phyloP scores from a whole-genome alignment of 176 grass and related monocot species.

The Musa acuminata region DNA sequence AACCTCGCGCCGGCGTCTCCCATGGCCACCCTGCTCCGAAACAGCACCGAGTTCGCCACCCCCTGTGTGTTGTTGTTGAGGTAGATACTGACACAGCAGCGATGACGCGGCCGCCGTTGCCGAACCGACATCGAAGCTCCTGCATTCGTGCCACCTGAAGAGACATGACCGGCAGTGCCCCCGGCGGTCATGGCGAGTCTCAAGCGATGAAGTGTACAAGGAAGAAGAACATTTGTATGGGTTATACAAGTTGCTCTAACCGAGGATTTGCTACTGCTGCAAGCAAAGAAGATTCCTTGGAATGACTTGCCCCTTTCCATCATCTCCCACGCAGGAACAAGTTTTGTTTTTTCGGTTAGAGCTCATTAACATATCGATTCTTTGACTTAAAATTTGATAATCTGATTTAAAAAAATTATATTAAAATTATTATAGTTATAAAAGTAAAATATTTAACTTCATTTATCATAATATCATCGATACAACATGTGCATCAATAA shows the following conservation, averaged over 20 bases:
- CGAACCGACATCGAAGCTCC: conserved; percentile 27
- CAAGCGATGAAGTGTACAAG: too few species aligned
- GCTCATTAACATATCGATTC: too few species aligned
- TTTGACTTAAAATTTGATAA: too few species aligned
- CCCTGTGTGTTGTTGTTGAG: conserved; percentile 75
- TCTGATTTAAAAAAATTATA: too few species aligned
- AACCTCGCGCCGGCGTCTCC: conserved; percentile 40
- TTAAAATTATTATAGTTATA: too few species aligned
- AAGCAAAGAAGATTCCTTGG: conserved; percentile 7
- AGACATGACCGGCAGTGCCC: background rate
- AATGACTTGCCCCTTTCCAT: background rate
- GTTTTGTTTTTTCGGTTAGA: too few species aligned
- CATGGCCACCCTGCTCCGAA: conserved; percentile 68
- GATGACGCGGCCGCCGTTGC: background rate
- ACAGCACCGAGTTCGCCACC: conserved; percentile 73
- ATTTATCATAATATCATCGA: too few species aligned
- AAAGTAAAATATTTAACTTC: too few species aligned
- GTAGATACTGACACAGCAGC: conserved; percentile 46
- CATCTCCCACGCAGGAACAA: background rate
- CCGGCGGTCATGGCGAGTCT: background rate
- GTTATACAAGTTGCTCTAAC: too few species aligned
- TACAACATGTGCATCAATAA: too few species aligned
- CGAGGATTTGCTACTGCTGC: background rate
- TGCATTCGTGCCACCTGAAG: conserved; percentile 13
- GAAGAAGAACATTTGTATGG: too few species aligned